phyloP scores from a whole-genome alignment of 768 basidiomycete genomes.

The Candolleomyces eurysporus region DNA sequence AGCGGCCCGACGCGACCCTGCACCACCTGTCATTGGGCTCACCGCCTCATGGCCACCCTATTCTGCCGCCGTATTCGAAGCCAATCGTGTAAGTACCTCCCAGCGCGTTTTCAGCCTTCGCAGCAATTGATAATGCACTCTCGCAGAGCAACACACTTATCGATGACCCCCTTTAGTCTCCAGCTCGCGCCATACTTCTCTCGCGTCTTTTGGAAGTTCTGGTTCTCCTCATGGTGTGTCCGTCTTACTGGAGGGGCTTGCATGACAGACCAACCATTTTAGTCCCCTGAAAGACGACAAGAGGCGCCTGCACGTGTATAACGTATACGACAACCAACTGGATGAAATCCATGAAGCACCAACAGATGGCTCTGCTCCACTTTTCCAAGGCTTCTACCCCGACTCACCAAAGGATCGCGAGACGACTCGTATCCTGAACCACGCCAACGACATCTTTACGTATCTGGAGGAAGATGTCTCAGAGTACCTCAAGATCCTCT shows the following conservation, averaged over 20 bases:
- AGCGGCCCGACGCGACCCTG: no score
- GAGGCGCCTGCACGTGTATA: slow-evolving; percentile 49
- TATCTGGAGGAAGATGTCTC: slow-evolving; percentile 41
- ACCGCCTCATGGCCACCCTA: no score
- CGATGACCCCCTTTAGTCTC: neutral
- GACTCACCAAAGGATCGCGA: slow-evolving; percentile 28
- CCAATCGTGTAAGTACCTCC: no score
- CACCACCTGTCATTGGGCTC: no score
- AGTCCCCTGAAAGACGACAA: neutral
- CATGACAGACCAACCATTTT: neutral
- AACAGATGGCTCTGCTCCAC: slow-evolving; percentile 18
- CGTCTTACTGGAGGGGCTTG: neutral
- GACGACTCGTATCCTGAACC: slow-evolving; percentile 32
- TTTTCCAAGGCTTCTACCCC: slow-evolving; percentile 44
- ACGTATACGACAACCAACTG: slow-evolving; percentile 50
- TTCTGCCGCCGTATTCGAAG: no score
- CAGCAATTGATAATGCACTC: neutral
- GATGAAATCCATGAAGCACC: slow-evolving; percentile 42
- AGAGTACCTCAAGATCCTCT: neutral
- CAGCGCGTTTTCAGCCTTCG: neutral
- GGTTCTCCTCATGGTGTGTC: slow-evolving; percentile 33
- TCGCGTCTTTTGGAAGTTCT: slow-evolving; percentile 45
- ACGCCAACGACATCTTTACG: slow-evolving; percentile 43
- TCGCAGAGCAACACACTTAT: neutral
- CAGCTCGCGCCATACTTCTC: slow-evolving; percentile 39